Conservation (phyloP, 768 basidiomycete species). For the Russula compacta region DNA sequence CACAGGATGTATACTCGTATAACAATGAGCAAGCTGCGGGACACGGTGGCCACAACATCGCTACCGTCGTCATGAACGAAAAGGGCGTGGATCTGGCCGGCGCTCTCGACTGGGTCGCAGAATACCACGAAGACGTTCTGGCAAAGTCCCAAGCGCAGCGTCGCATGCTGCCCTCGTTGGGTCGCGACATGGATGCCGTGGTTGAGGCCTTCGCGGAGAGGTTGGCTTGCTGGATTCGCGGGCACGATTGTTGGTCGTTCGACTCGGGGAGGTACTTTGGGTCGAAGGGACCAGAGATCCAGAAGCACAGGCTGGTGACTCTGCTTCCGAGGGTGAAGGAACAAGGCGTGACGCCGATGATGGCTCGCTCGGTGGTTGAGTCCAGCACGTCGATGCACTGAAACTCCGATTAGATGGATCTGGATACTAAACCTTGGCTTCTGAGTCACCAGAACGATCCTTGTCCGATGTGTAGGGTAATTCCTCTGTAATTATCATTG, state of each 20-base stretch:
- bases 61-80: conserved; percentile 57
- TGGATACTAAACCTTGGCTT: too few relatives aligned
- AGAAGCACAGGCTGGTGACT: conserved; percentile 28
- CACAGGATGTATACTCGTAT: conserved; percentile 66
- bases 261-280: conserved; percentile 64
- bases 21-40: conserved; percentile 64
- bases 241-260: conserved; percentile 68
- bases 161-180: conserved; percentile 50
- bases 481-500: too few relatives aligned
- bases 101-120: conserved; percentile 56
- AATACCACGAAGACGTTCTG: conserved; percentile 44
- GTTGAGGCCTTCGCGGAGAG: conserved; percentile 51
- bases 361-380: background rate
- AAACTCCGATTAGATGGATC: background rate
- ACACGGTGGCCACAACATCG: conserved; percentile 60
- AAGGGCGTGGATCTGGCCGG: conserved; percentile 48
- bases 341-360: conserved; percentile 3
- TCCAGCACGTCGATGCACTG: background rate
- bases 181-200: conserved; percentile 46
- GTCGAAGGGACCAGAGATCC: conserved; percentile 42
- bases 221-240: conserved; percentile 65
- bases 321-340: conserved; percentile 6
- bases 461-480: too few relatives aligned
- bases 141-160: conserved; percentile 34
- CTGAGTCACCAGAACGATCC: too few relatives aligned